Percentiles rank a stretch among this genome's conserved stretches.
Evolutionary conservation across 2,329 filamentous ascomycete genomes (phyloP).

Genomic region (Penicillium sp.): DNA sequence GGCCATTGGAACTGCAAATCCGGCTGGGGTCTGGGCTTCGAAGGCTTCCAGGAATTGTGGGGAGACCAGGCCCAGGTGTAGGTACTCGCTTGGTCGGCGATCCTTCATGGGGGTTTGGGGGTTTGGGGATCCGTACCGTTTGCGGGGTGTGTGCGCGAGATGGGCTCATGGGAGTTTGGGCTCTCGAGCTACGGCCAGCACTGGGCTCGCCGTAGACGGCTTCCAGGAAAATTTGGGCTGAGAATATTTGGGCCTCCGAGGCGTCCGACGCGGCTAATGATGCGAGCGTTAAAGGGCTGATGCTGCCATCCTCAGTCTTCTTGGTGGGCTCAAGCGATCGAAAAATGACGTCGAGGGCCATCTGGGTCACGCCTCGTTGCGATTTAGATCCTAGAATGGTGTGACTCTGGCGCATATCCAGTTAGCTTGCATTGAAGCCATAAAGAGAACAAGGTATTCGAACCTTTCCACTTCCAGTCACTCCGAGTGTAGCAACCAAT

Average conservation of each 20-base stretch:
- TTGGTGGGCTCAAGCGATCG: conserved; percentile 76
- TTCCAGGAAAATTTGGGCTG: conserved; percentile 79
- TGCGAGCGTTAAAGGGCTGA: conserved; percentile 68
- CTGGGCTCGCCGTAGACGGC: conserved; percentile 71
- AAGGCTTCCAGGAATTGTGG: conserved; percentile 23
- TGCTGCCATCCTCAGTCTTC: conserved; percentile 61
- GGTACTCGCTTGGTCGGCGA: conserved; percentile 26
- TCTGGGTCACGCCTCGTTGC: conserved; percentile 88
- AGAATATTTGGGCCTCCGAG: conserved; percentile 78
- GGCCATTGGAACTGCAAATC: conserved; percentile 11
- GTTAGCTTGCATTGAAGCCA: conserved; percentile 16
- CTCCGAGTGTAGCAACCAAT: conserved; percentile 86
- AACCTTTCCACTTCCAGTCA: conserved; percentile 96
- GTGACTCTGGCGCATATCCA: conserved; percentile 71
- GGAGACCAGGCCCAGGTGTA: conserved; percentile 25
- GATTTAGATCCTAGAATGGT: conserved; percentile 89
- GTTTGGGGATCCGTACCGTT: conserved; percentile 49
- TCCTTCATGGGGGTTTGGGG: conserved; percentile 35
- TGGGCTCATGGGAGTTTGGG: conserved; percentile 69
- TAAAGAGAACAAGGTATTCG: neutral
- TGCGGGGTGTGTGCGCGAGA: conserved; percentile 53
- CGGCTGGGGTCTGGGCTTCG: conserved; percentile 13
- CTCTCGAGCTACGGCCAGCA: conserved; percentile 65
- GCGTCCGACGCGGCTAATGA: conserved; percentile 78
- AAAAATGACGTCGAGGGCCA: conserved; percentile 88